Evolutionary conservation across 495 filamentous ascomycete genomes (phyloP).

Genomic region (Stereocaulon alpinum): DNA sequence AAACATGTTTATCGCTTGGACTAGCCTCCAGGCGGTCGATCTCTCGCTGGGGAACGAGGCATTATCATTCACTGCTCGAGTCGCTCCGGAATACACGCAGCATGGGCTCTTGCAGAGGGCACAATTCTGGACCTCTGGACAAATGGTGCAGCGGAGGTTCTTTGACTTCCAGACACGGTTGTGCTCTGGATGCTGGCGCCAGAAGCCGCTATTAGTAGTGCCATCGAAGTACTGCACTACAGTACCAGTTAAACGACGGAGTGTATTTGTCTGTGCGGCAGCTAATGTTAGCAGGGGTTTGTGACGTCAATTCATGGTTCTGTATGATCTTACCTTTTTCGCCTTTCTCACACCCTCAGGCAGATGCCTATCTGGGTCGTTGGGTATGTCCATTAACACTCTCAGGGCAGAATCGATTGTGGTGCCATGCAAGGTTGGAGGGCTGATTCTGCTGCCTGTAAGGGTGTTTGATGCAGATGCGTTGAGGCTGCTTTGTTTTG

Average conservation of each 20-base stretch:
- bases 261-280: not conserved
- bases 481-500: no score
- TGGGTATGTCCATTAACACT: no score
- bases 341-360: not conserved
- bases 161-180: conserved; percentile 17
- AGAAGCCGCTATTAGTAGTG: not conserved
- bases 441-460: no score
- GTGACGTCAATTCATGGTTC: not conserved
- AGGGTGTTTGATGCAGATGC: no score
- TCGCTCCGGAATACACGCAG: not conserved
- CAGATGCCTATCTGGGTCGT: not conserved
- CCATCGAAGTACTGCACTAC: not conserved
- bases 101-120: not conserved
- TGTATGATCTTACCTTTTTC: not conserved
- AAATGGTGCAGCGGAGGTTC: conserved; percentile 12
- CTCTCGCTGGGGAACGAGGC: not conserved
- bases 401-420: no score
- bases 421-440: no score
- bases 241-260: conserved; percentile 7
- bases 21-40: not conserved
- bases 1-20: not conserved
- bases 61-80: not conserved
- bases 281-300: not conserved
- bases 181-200: conserved; percentile 18
- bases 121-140: not conserved